Percentiles rank a stretch among this genome's conserved stretches.
Conservation (phyloP, 2,329 filamentous ascomycete genomes). For the Rhinocladiella mackenziei region DNA sequence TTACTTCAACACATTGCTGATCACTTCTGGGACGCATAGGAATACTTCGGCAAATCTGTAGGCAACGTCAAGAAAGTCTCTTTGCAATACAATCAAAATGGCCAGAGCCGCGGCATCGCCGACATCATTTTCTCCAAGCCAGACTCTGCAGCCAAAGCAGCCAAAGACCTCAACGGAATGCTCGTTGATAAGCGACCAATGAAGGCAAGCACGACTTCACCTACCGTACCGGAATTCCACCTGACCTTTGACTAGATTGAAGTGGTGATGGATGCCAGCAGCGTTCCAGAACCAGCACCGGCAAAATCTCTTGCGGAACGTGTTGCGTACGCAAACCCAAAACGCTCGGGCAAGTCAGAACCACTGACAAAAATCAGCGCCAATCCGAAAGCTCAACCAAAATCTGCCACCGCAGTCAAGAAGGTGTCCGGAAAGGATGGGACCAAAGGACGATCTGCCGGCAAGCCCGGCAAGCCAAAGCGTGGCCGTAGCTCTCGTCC, state of each 20-base stretch:
- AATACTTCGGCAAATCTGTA: conserved; percentile 87
- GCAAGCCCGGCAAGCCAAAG: conserved; percentile 71
- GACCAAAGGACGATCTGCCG: conserved; percentile 49
- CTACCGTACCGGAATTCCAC: conserved; percentile 11
- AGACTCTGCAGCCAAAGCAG: conserved; percentile 79
- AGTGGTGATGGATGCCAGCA: conserved; percentile 75
- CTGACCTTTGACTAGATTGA: conserved; percentile 63
- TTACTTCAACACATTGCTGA: conserved; percentile 40
- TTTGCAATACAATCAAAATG: conserved; percentile 87
- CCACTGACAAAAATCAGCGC: conserved; percentile 30
- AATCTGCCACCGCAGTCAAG: conserved; percentile 75
- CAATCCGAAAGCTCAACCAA: conserved; percentile 65
- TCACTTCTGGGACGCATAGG: conserved; percentile 62
- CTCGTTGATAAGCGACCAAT: conserved; percentile 86
- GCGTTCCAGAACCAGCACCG: conserved; percentile 62
- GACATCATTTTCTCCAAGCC: conserved; percentile 80
- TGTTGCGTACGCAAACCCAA: conserved; percentile 59
- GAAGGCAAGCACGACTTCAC: conserved; percentile 59
- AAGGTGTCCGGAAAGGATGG: conserved; percentile 51
- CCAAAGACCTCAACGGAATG: conserved; percentile 77
- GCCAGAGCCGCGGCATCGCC: conserved; percentile 85
- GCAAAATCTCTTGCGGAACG: conserved; percentile 80
- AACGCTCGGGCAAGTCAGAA: conserved; percentile 12
- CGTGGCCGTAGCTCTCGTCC: conserved; percentile 65
- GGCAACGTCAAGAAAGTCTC: conserved; percentile 88